Percentiles rank a stretch among this genome's conserved stretches.
These are phyloP conservation scores for Tulasnella sp. DNA, from an alignment of 768 basidiomycete genomes.

Conservation along the genomic window DNA sequence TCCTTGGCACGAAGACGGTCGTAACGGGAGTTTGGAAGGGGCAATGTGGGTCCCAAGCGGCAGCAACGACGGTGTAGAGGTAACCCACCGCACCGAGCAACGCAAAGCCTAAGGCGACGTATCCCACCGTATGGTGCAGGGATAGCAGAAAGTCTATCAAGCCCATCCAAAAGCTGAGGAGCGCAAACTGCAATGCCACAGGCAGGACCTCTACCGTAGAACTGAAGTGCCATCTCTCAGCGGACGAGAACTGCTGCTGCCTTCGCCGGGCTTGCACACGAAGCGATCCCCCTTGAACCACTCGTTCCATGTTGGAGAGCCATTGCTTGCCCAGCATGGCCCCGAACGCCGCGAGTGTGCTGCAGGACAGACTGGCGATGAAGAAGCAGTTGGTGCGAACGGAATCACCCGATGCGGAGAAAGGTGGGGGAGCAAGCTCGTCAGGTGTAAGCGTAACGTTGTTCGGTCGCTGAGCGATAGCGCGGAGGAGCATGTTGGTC, in stretches of 20 bases:
- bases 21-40: conserved; percentile 5
- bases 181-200: background rate
- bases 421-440: no score
- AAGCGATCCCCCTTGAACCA: background rate
- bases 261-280: background rate
- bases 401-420: no score
- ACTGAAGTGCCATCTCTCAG: background rate
- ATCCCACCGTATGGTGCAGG: background rate
- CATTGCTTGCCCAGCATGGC: conserved; percentile 11
- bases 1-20: no score
- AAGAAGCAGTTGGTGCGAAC: conserved; percentile 10
- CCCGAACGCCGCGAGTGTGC: background rate
- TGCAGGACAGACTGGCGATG: background rate
- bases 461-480: no score
- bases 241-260: background rate
- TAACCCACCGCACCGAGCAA: background rate
- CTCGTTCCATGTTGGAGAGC: background rate
- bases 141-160: conserved; percentile 7
- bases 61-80: background rate
- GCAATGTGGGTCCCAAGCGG: background rate
- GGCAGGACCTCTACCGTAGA: background rate
- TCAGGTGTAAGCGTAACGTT: no score
- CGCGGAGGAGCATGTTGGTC: no score
- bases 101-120: background rate
- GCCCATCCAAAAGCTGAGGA: conserved; percentile 2